Evolutionary conservation across 148 eudicot genomes (phyloP).

Genomic region (Fagopyrum tataricum): DNA sequence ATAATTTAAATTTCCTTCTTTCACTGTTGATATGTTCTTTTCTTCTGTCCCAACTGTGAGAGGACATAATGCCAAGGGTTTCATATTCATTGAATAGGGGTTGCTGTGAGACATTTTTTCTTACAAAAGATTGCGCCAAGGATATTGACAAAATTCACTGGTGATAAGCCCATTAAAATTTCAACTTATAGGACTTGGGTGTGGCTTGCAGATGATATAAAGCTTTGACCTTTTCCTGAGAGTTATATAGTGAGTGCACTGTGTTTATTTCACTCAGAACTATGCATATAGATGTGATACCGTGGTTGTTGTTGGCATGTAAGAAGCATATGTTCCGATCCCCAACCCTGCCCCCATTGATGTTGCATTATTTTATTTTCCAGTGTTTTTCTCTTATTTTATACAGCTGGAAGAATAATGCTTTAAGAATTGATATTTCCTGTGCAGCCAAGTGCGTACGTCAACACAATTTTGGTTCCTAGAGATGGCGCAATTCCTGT

Average conservation of each 20-base stretch:
- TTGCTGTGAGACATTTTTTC: too few relatives aligned
- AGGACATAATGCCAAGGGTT: not conserved
- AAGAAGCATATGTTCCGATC: too few relatives aligned
- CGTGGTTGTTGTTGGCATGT: not conserved
- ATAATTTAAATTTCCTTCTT: not conserved
- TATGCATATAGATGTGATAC: not conserved
- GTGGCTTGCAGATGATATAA: not conserved
- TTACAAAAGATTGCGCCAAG: too few relatives aligned
- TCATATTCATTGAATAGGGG: not conserved
- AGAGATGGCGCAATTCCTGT: constrained; percentile 59
- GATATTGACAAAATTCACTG: too few relatives aligned
- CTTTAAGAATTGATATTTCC: not conserved
- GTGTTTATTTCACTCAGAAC: not conserved
- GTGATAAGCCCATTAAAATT: too few relatives aligned
- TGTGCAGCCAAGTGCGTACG: constrained; percentile 70
- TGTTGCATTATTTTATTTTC: not conserved
- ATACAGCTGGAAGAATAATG: not conserved
- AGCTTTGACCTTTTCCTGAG: not conserved
- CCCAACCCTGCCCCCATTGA: not conserved
- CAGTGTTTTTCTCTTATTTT: not conserved
- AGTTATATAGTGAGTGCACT: not conserved
- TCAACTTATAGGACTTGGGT: too few relatives aligned
- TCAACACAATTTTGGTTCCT: constrained; percentile 82
- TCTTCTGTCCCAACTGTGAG: not conserved
- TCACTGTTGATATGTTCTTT: not conserved